Evolutionary conservation across 441 rosid species (phyloP), one percentile per base, ranked within the genome.

Genomic region (Raphanus hybrid): DNA sequence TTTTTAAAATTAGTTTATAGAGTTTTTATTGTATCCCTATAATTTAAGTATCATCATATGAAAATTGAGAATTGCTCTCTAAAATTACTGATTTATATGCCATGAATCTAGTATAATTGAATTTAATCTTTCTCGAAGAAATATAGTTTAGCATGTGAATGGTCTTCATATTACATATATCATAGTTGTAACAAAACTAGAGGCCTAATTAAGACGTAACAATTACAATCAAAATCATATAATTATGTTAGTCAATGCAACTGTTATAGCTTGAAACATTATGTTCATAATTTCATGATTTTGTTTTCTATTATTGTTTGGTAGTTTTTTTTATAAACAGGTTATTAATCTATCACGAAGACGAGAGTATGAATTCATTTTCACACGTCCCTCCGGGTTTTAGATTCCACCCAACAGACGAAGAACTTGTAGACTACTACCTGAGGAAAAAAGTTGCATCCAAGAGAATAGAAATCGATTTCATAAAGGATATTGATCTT

Each of bases 361-460:
- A 73, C 45, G 7, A 72, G 70, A 85, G 63, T 27, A 96, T 96
- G 99, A 80, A 90, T 82, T 81, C 94, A 69, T 92, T 94, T 81
- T 82, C 97, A 11, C 89, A 89, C 74, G 99, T 96, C 50, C 99
- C 99, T 35, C 99, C 99, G 3, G 99, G 99, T 65, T 96, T 96
- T 76, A 89, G 99, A 81, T 96, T 96, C 76, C 97, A 96, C 82
- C 99, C 99, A 5, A 91, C 98, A 3, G 99, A 96, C 57, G 99
- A 96, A 86, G 99, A 96, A 75, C 98, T 96, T 55, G 99, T 96
- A 8, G 98, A 96, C 82, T 96, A 96, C 85, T 96, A 96, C 78
- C 88, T 96, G 2, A 86, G 98, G 66, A 96, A 94, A 81, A 96
- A 96, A 59, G 60, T 96, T 4, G 95, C 95, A 64, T 91, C 99